Percentiles rank a stretch among this genome's conserved stretches.
phyloP scores from a whole-genome alignment of 345 rosid genomes.

The Gossypium australe region DNA sequence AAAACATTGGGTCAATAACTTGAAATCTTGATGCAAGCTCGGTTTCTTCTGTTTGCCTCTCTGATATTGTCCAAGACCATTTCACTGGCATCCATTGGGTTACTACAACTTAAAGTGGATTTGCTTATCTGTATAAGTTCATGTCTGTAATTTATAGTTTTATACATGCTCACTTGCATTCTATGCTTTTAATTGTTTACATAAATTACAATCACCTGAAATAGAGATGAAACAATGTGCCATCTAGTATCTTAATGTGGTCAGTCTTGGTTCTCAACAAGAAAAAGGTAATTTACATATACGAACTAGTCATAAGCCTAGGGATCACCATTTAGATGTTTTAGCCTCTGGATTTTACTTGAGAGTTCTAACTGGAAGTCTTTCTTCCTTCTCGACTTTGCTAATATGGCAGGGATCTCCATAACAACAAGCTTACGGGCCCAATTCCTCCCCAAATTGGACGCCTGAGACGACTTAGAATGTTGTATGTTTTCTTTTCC shows the following conservation, averaged over 20 bases:
- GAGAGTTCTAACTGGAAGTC: neutral
- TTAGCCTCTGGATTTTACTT: neutral
- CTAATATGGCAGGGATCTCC: slow-evolving; percentile 63
- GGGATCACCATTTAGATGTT: neutral
- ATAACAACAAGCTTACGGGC: slow-evolving; percentile 92
- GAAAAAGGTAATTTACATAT: neutral
- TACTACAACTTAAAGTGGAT: neutral
- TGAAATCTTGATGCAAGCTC: neutral
- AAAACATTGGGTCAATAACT: neutral
- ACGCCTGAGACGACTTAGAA: slow-evolving; percentile 68
- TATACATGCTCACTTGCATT: neutral
- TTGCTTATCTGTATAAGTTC: neutral
- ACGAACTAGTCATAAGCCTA: neutral
- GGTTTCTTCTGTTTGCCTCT: neutral
- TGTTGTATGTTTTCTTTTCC: slow-evolving; percentile 41
- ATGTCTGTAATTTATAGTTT: neutral
- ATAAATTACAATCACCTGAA: neutral
- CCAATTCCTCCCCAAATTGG: slow-evolving; percentile 98
- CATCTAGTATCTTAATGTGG: neutral
- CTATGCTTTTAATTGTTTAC: neutral
- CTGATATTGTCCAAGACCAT: neutral
- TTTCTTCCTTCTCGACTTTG: neutral
- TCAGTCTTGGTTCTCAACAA: neutral
- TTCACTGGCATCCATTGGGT: neutral
- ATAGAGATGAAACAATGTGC: neutral